Conservation (phyloP, 192 early-diverging fungal genomes). For the Helicostylum pulchrum region DNA sequence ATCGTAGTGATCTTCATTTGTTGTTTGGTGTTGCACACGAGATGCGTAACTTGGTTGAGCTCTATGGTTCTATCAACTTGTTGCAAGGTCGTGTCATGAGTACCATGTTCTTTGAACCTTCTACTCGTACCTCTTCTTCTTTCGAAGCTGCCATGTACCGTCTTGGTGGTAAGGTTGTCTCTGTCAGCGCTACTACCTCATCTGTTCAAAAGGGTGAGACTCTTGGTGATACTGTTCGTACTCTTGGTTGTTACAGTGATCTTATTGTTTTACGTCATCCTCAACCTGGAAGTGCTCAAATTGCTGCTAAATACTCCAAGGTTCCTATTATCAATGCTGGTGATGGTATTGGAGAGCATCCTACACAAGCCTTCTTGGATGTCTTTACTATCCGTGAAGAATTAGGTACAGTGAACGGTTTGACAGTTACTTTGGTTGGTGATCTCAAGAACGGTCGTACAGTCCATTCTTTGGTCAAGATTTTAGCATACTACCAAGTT, state of each 20-base stretch:
- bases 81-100: slow-evolving; percentile 89
- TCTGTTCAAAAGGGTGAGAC: slow-evolving; percentile 96
- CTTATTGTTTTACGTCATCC: slow-evolving; percentile 92
- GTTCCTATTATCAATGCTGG: slow-evolving; percentile 96
- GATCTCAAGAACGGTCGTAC: slow-evolving; percentile 98
- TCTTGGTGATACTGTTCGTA: slow-evolving; percentile 90
- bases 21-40: slow-evolving; percentile 96
- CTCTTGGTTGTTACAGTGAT: slow-evolving; percentile 90
- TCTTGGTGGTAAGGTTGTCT: slow-evolving; percentile 87
- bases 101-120: slow-evolving; percentile 96
- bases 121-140: slow-evolving; percentile 89
- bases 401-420: slow-evolving; percentile 91
- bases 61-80: slow-evolving; percentile 79
- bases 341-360: slow-evolving; percentile 97
- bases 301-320: slow-evolving; percentile 85
- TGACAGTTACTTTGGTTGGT: slow-evolving; percentile 93
- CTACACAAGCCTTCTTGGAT: slow-evolving; percentile 97
- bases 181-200: slow-evolving; percentile 75
- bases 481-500: slow-evolving; percentile 88
- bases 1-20: slow-evolving; percentile 88
- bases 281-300: slow-evolving; percentile 74
- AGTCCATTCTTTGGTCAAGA: slow-evolving; percentile 90
- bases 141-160: slow-evolving; percentile 94
- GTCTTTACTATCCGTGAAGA: slow-evolving; percentile 91
- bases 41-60: slow-evolving; percentile 93